Evolutionary conservation across 805 yeast species (phyloP).

Genomic region (Lipomyces sp.): DNA sequence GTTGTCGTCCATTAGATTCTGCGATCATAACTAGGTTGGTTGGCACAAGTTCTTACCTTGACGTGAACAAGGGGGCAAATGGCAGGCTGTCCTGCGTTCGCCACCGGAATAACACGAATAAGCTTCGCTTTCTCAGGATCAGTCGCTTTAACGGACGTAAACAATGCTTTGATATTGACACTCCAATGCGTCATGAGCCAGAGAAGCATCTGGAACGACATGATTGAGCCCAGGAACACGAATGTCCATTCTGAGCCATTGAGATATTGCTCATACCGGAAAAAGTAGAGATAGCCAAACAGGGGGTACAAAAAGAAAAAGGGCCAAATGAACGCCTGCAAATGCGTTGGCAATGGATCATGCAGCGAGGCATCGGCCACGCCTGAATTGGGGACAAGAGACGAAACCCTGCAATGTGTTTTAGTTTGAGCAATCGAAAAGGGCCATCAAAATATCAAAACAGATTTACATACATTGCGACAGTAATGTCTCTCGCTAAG

Average conservation of each 20-base stretch:
- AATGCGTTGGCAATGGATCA: conserved; percentile 62
- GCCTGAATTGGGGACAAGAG: conserved; percentile 30
- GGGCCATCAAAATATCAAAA: not conserved
- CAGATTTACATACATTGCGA: not conserved
- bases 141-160: conserved; percentile 65
- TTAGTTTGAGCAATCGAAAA: not conserved
- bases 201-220: conserved; percentile 73
- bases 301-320: conserved; percentile 78
- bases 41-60: conserved; percentile 35
- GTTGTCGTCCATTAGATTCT: not conserved
- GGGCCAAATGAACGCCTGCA: conserved; percentile 83
- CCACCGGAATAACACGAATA: conserved; percentile 76
- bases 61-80: conserved; percentile 52
- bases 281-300: conserved; percentile 65
- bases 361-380: conserved; percentile 63
- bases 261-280: conserved; percentile 78
- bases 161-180: conserved; percentile 65
- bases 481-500: not conserved
- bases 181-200: conserved; percentile 96
- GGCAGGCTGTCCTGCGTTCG: conserved; percentile 85
- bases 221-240: conserved; percentile 74
- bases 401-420: conserved; percentile 43
- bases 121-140: conserved; percentile 67
- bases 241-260: conserved; percentile 96
- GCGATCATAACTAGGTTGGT: not conserved